phyloP scores from a whole-genome alignment of 202 grass and related monocot genomes.

The Eragrostis tef region DNA sequence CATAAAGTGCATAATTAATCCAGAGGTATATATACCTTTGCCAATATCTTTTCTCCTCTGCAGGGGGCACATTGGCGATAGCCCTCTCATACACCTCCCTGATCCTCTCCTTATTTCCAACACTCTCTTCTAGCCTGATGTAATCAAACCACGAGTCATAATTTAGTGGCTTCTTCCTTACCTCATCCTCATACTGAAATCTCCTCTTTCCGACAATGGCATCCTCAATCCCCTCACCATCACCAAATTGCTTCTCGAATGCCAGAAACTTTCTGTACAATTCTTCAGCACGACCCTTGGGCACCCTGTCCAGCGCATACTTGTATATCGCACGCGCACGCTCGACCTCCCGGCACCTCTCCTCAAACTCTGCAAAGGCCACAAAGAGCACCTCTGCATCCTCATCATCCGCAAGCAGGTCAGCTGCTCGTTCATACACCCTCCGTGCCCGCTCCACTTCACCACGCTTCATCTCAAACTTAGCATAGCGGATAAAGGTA shows the following conservation, averaged over 20 bases:
- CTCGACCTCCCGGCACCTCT: slow-evolving; percentile 69
- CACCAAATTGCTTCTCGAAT: slow-evolving; percentile 92
- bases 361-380: slow-evolving; percentile 89
- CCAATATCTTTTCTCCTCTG: slow-evolving; percentile 93
- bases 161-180: slow-evolving; percentile 83
- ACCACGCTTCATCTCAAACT: slow-evolving; percentile 86
- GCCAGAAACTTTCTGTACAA: slow-evolving; percentile 77
- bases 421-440: slow-evolving; percentile 71
- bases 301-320: slow-evolving; percentile 66
- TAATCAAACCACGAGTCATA: slow-evolving; percentile 98
- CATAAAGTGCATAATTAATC: slow-evolving; percentile 88
- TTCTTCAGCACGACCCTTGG: slow-evolving; percentile 80
- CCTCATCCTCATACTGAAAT: slow-evolving; percentile 93
- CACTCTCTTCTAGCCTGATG: slow-evolving; percentile 82
- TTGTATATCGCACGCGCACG: slow-evolving; percentile 80
- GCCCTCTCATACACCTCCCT: slow-evolving; percentile 89
- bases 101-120: slow-evolving; percentile 67
- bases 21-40: slow-evolving; percentile 79
- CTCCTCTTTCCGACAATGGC: slow-evolving; percentile 89
- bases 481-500: slow-evolving; percentile 79
- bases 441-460: slow-evolving; percentile 65
- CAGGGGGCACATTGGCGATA: slow-evolving; percentile 79
- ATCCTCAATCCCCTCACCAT: slow-evolving; percentile 78
- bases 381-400: slow-evolving; percentile 78
- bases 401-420: slow-evolving; percentile 74